Evolutionary conservation across 2,329 filamentous ascomycete species (phyloP).

Genomic region (Aspergillus latus): DNA sequence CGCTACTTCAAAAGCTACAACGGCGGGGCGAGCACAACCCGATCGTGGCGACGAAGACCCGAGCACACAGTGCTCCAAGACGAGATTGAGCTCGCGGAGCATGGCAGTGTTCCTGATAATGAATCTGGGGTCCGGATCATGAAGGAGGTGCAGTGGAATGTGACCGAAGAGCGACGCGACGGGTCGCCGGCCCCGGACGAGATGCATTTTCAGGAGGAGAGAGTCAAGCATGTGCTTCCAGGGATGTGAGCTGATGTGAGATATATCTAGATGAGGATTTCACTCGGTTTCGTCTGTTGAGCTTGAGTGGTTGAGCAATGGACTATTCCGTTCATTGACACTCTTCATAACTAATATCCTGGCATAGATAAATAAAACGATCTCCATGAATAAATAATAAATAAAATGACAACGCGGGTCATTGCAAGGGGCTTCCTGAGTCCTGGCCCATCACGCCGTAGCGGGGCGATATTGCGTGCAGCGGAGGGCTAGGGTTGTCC

Average conservation of each 20-base stretch:
- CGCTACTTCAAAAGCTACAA: conserved; percentile 13
- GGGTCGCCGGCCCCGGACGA: background rate
- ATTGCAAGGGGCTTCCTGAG: too few species aligned
- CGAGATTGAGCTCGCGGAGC: conserved; percentile 22
- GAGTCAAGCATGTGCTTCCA: background rate
- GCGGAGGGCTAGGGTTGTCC: too few species aligned
- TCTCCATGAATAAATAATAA: too few species aligned
- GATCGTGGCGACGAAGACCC: conserved; percentile 15
- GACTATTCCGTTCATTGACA: too few species aligned
- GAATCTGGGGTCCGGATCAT: conserved; percentile 13
- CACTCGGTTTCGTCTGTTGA: too few species aligned
- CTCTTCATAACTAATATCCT: too few species aligned
- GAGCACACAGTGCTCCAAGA: conserved; percentile 13
- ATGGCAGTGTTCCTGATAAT: conserved; percentile 11
- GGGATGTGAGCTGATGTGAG: background rate
- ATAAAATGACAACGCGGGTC: too few species aligned
- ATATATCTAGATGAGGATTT: too few species aligned
- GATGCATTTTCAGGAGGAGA: background rate
- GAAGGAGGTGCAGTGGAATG: conserved; percentile 24
- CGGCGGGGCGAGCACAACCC: conserved; percentile 4
- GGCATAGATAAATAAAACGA: too few species aligned
- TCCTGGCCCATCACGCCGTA: background rate
- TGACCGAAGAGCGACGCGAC: conserved; percentile 13
- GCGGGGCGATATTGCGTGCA: background rate
- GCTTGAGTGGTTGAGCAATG: too few species aligned